A percentile compares a stretch with the other conserved stretches of the same genome.
These are phyloP conservation scores for Aspergillus kassunensis DNA, from an alignment of 495 filamentous ascomycete genomes.

Conservation along the genomic window DNA sequence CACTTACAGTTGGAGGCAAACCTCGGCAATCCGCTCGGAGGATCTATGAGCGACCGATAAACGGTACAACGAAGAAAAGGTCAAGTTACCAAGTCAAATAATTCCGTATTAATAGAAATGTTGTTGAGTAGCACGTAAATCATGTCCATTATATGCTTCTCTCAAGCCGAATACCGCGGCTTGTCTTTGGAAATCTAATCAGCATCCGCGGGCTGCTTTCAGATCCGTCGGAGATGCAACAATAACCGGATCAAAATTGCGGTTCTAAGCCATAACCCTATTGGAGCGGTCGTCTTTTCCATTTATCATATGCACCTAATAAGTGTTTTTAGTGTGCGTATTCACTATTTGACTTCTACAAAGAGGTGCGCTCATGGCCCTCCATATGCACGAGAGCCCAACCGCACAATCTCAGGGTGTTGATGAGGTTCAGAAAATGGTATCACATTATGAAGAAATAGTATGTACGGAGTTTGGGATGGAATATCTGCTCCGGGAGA, in stretches of 20 bases:
- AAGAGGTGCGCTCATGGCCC: too few relatives aligned
- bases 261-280: neutral
- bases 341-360: neutral
- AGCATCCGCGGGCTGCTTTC: conserved; percentile 9
- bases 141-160: neutral
- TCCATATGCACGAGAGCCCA: too few relatives aligned
- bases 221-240: conserved; percentile 12
- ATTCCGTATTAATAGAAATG: too few relatives aligned
- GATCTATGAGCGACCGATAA: neutral
- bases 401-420: too few relatives aligned
- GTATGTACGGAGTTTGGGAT: too few relatives aligned
- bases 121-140: neutral
- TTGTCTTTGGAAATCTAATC: neutral
- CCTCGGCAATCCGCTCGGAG: conserved; percentile 16
- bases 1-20: neutral
- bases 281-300: neutral
- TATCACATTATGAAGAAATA: too few relatives aligned
- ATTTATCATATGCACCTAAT: neutral
- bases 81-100: too few relatives aligned
- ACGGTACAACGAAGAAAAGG: too few relatives aligned
- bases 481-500: too few relatives aligned
- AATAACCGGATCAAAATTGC: conserved; percentile 6
- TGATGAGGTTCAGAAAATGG: too few relatives aligned
- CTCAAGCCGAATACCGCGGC: conserved; percentile 13
- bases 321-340: neutral